Evolutionary conservation across 1,284 basidiomycete species (phyloP).

Genomic region (Naganishia liquefaciens): DNA sequence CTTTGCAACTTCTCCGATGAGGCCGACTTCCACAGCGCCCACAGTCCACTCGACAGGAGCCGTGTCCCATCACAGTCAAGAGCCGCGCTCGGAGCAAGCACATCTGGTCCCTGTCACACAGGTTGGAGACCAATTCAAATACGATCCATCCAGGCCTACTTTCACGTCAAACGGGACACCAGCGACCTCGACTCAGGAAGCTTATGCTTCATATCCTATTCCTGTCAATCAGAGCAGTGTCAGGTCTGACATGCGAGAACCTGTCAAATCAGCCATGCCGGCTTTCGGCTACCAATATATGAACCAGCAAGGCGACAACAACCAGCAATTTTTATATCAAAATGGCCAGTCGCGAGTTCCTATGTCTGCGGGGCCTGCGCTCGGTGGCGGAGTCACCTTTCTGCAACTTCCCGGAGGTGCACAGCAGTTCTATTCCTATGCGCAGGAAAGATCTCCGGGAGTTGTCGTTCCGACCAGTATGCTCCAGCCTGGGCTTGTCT

Average conservation of each 20-base stretch:
- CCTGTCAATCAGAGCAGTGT: conserved; percentile 19
- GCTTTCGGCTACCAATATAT: conserved; percentile 13
- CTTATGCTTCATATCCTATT: conserved; percentile 9
- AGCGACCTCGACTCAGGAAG: neutral
- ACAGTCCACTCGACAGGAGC: conserved; percentile 13
- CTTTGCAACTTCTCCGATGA: neutral
- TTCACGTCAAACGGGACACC: conserved; percentile 19
- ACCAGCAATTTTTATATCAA: neutral
- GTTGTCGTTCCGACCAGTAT: conserved; percentile 28
- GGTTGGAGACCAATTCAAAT: conserved; percentile 27
- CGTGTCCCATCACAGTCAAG: conserved; percentile 16
- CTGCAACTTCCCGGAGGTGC: conserved; percentile 25
- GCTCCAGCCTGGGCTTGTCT: conserved; percentile 24
- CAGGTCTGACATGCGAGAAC: conserved; percentile 10
- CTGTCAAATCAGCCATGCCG: conserved; percentile 14
- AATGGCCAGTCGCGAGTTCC: conserved; percentile 4
- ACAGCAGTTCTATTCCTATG: conserved; percentile 22
- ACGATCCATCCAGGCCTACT: conserved; percentile 19
- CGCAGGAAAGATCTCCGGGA: conserved; percentile 9
- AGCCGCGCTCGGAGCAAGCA: conserved; percentile 1
- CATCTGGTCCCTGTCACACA: conserved; percentile 32
- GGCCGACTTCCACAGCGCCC: conserved; percentile 11
- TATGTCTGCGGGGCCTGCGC: conserved; percentile 14
- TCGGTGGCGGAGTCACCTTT: conserved; percentile 21
- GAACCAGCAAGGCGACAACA: conserved; percentile 10